Conservation (phyloP, 768 basidiomycete genomes). For the Nevesoporus exiguus region DNA sequence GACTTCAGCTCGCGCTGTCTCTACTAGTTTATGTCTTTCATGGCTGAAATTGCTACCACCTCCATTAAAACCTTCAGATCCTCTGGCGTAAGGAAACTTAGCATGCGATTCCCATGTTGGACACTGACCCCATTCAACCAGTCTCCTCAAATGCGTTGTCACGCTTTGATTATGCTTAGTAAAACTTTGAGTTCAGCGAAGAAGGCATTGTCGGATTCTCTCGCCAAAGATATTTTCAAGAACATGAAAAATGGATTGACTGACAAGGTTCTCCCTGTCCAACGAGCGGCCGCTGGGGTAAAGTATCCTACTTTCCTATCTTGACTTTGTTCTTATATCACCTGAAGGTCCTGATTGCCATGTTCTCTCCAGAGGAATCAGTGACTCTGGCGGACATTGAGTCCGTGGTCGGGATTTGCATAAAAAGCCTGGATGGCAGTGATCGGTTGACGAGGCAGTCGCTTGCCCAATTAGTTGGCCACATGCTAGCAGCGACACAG, state of each 20-base stretch:
- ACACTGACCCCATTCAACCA: conserved; percentile 29
- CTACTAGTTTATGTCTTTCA: conserved; percentile 87
- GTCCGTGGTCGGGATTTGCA: conserved; percentile 57
- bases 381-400: conserved; percentile 74
- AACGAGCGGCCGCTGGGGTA: conserved; percentile 81
- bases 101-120: neutral
- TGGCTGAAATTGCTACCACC: conserved; percentile 74
- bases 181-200: conserved; percentile 80
- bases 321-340: conserved; percentile 14
- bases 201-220: conserved; percentile 76
- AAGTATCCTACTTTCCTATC: conserved; percentile 12
- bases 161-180: conserved; percentile 72
- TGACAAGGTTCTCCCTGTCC: conserved; percentile 83
- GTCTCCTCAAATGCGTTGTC: conserved; percentile 79
- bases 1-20: neutral
- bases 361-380: conserved; percentile 56
- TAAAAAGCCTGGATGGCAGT: conserved; percentile 73
- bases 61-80: conserved; percentile 68
- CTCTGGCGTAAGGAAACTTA: conserved; percentile 54
- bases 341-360: conserved; percentile 47
- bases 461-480: conserved; percentile 76
- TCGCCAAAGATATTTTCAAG: conserved; percentile 79
- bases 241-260: conserved; percentile 68
- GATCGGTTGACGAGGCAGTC: conserved; percentile 83
- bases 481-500: conserved; percentile 83